Conservation (phyloP, 225 moss, liverwort and hornwort genomes). For the Marchantia polymorpha region DNA sequence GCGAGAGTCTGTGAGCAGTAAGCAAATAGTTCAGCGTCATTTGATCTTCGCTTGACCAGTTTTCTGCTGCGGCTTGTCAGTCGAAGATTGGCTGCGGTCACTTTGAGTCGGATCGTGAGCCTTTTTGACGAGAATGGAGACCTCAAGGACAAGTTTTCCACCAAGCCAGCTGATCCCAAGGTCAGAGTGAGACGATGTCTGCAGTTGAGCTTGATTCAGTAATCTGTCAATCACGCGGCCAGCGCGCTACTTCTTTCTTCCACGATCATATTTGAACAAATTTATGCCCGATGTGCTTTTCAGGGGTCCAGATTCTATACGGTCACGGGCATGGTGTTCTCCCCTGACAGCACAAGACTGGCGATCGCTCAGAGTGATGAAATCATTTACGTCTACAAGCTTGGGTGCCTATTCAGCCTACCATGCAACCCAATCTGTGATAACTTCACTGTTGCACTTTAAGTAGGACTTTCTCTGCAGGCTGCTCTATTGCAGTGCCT, state of each 20-base stretch:
- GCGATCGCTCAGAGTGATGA: constrained; percentile 90
- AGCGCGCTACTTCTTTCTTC: background rate
- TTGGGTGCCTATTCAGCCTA: constrained; percentile 45
- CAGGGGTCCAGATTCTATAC: constrained; percentile 82
- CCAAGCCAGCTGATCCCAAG: constrained; percentile 84
- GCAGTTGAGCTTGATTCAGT: background rate
- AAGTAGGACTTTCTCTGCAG: background rate
- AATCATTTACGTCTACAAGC: constrained; percentile 84
- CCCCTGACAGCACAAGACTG: constrained; percentile 80
- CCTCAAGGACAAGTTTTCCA: constrained; percentile 92
- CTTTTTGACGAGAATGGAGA: constrained; percentile 90
- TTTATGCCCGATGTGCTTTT: background rate
- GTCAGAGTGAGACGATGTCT: constrained; percentile 21
- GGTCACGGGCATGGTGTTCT: constrained; percentile 72
- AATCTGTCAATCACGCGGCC: background rate
- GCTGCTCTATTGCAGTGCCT: background rate
- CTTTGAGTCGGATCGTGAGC: constrained; percentile 63
- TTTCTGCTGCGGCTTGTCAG: constrained; percentile 31
- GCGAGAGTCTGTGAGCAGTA: background rate
- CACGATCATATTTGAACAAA: background rate
- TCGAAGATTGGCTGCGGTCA: constrained; percentile 70
- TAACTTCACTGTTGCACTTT: background rate
- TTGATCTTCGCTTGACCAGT: background rate
- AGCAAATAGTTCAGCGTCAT: background rate
- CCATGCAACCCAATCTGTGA: background rate